Percentiles rank a stretch among this genome's conserved stretches.
phyloP scores from a whole-genome alignment of 2,329 filamentous ascomycete species.

The Colletotrichum higginsianum region DNA sequence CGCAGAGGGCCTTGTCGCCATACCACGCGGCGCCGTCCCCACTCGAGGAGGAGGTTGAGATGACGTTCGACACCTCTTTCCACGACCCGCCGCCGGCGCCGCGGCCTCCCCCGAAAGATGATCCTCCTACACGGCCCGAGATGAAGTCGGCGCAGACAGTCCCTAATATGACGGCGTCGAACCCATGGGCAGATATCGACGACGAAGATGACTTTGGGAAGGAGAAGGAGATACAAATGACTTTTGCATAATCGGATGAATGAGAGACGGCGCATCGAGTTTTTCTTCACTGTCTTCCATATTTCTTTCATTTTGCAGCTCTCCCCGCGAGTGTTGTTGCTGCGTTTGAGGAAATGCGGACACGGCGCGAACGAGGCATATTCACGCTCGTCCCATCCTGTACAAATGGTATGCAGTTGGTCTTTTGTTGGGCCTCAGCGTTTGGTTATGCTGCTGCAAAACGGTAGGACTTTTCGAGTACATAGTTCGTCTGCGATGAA shows the following conservation, averaged over 20 bases:
- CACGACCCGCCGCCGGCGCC: constrained; percentile 54
- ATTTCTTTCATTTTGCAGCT: neutral
- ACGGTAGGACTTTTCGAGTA: constrained; percentile 28
- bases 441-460: constrained; percentile 14
- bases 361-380: neutral
- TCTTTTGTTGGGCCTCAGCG: constrained; percentile 5
- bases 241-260: constrained; percentile 73
- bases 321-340: neutral
- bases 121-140: constrained; percentile 55
- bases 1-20: constrained; percentile 42
- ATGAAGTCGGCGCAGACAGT: constrained; percentile 63
- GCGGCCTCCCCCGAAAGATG: constrained; percentile 50
- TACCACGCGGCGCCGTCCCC: constrained; percentile 49
- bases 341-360: neutral
- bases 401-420: constrained; percentile 6
- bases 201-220: constrained; percentile 78
- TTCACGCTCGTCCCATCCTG: neutral
- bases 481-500: constrained; percentile 19
- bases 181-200: constrained; percentile 80
- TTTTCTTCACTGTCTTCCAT: neutral
- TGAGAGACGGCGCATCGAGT: neutral
- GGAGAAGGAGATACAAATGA: constrained; percentile 85
- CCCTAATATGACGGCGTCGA: constrained; percentile 64
- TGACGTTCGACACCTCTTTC: constrained; percentile 81
- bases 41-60: constrained; percentile 69